Conservation (phyloP, 805 yeast genomes). For the Barnettozyma botsteinii region DNA sequence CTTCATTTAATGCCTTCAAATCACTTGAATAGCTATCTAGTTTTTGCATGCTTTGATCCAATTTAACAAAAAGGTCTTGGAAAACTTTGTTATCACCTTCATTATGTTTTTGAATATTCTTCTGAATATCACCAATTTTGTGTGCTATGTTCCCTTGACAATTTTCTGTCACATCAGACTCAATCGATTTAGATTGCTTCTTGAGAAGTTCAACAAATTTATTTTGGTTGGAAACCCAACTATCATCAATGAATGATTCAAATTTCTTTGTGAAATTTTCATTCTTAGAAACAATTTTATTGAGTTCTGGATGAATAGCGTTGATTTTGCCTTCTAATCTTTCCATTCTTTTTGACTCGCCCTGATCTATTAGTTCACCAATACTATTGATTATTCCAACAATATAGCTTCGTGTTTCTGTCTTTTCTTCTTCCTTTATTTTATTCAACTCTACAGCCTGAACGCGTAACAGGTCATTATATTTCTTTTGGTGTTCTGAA, state of each 20-base stretch:
- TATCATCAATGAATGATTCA: slow-evolving; percentile 11
- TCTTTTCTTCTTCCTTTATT: slow-evolving; percentile 11
- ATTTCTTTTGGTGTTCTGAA: slow-evolving; percentile 13
- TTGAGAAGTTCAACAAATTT: slow-evolving; percentile 10
- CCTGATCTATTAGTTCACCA: slow-evolving; percentile 6
- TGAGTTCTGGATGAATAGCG: slow-evolving; percentile 10
- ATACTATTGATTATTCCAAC: slow-evolving; percentile 11
- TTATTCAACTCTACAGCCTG: slow-evolving; percentile 6
- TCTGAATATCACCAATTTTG: slow-evolving; percentile 13
- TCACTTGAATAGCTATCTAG: slow-evolving; percentile 9
- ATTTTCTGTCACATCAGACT: slow-evolving; percentile 12
- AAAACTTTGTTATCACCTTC: slow-evolving; percentile 1
- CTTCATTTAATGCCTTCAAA: slow-evolving; percentile 12
- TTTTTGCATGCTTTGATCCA: slow-evolving; percentile 11
- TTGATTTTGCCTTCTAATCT: slow-evolving; percentile 7
- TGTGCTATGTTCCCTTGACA: slow-evolving; percentile 14
- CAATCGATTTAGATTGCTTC: neutral
- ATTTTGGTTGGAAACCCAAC: slow-evolving; percentile 15
- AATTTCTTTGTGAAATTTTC: slow-evolving; percentile 12
- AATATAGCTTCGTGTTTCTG: slow-evolving; percentile 6
- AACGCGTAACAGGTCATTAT: slow-evolving; percentile 6
- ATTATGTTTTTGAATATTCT: slow-evolving; percentile 9
- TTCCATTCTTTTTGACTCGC: slow-evolving; percentile 7
- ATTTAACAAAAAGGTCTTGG: neutral
- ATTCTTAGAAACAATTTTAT: slow-evolving; percentile 10